A percentile compares a stretch with the other conserved stretches of the same genome.
Evolutionary conservation across 2,329 filamentous ascomycete species (phyloP).

Genomic region (Fusarium sp.): DNA sequence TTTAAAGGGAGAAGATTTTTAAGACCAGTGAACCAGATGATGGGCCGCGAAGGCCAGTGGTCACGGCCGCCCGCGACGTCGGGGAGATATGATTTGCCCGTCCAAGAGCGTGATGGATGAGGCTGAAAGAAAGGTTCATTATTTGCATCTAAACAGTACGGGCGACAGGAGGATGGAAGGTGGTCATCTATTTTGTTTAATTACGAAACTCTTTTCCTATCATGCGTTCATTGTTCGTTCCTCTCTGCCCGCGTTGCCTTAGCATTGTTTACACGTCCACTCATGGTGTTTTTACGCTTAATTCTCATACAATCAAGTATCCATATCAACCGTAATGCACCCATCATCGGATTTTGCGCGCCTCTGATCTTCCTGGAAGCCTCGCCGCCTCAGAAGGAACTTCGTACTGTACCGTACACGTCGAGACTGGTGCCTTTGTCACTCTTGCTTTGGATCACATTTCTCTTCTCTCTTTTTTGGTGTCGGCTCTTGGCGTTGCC

Average conservation of each 20-base stretch:
- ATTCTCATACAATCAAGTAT: slow-evolving; percentile 14
- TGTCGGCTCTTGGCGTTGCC: not conserved
- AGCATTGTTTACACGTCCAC: slow-evolving; percentile 24
- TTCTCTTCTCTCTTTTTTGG: not conserved
- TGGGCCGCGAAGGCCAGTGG: slow-evolving; percentile 39
- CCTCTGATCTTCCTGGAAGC: slow-evolving; percentile 1
- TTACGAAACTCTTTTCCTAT: slow-evolving; percentile 56
- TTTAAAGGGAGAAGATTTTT: slow-evolving; percentile 40
- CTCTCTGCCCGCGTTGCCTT: slow-evolving; percentile 17
- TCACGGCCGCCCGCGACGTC: slow-evolving; percentile 28
- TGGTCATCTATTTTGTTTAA: slow-evolving; percentile 66
- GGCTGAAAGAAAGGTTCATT: slow-evolving; percentile 38
- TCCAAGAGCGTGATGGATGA: slow-evolving; percentile 37
- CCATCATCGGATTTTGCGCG: slow-evolving; percentile 4
- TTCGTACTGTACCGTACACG: not conserved
- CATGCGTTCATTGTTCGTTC: slow-evolving; percentile 13
- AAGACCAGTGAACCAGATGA: slow-evolving; percentile 40
- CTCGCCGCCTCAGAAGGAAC: not conserved
- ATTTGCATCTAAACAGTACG: slow-evolving; percentile 51
- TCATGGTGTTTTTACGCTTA: slow-evolving; percentile 24
- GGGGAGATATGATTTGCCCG: slow-evolving; percentile 34
- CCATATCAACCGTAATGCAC: not conserved
- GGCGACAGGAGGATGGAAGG: slow-evolving; percentile 51
- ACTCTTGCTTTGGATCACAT: slow-evolving; percentile 7
- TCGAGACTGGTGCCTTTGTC: slow-evolving; percentile 15